Evolutionary conservation across 306 rosid species (phyloP).

Genomic region (Hippophae rhamnoides): DNA sequence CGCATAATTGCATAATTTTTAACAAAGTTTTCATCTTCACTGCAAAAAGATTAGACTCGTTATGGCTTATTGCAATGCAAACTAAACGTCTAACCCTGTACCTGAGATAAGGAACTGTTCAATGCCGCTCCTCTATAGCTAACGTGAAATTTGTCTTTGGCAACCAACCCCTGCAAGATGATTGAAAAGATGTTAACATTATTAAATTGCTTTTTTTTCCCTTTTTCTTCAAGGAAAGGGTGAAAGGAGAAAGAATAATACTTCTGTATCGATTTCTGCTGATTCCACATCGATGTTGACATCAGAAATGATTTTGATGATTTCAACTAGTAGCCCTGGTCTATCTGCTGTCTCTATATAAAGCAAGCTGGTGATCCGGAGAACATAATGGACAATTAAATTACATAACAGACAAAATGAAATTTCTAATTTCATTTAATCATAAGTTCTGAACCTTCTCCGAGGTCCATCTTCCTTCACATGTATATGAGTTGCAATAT

Average conservation of each 20-base stretch:
- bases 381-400: conserved; percentile 13
- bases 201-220: conserved; percentile 1
- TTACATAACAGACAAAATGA: conserved; percentile 2
- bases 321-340: conserved; percentile 82
- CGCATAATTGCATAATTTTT: neutral
- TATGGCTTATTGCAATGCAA: neutral
- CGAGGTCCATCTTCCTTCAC: conserved; percentile 85
- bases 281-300: conserved; percentile 93
- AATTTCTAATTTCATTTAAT: conserved; percentile 2
- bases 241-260: conserved; percentile 17
- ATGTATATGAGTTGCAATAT: conserved; percentile 66
- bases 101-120: conserved; percentile 84
- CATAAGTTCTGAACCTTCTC: conserved; percentile 57
- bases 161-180: conserved; percentile 68
- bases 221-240: neutral
- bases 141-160: conserved; percentile 90
- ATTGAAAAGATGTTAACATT: conserved; percentile 14
- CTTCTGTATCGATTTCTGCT: conserved; percentile 89
- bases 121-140: conserved; percentile 82
- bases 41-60: neutral
- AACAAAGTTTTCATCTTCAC: too few species aligned
- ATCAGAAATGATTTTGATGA: conserved; percentile 73
- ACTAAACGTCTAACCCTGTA: neutral
- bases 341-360: conserved; percentile 86
- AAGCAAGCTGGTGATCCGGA: conserved; percentile 51